A percentile compares a stretch with the other conserved stretches of the same genome.
These are phyloP conservation scores for Tricholoma terreum DNA, from an alignment of 768 basidiomycete genomes.

Conservation along the genomic window DNA sequence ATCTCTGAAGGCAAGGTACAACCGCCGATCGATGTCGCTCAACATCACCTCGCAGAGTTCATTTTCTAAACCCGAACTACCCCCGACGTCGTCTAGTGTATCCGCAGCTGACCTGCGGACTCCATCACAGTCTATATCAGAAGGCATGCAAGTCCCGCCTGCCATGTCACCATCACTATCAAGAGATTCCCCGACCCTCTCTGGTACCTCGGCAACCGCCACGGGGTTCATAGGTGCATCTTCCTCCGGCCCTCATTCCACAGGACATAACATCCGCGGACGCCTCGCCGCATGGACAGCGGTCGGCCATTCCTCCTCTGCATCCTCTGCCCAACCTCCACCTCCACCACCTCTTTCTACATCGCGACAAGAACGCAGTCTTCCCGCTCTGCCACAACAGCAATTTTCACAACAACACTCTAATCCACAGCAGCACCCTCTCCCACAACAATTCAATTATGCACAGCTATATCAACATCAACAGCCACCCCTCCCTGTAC, in stretches of 20 bases:
- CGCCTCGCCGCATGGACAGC: constrained; percentile 48
- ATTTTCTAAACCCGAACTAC: constrained; percentile 19
- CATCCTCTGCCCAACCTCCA: constrained; percentile 15
- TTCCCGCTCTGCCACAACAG: not conserved
- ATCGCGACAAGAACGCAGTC: constrained; percentile 9
- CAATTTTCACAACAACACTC: constrained; percentile 15
- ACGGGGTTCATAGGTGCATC: constrained; percentile 41
- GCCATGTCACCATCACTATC: constrained; percentile 23
- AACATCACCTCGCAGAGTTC: constrained; percentile 37
- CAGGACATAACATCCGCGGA: constrained; percentile 43
- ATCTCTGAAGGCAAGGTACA: constrained; percentile 41
- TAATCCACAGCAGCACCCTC: constrained; percentile 8
- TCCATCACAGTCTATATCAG: constrained; percentile 33
- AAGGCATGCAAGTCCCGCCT: constrained; percentile 26
- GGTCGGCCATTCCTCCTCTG: not conserved
- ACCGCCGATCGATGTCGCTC: constrained; percentile 66
- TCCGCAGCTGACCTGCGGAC: constrained; percentile 29
- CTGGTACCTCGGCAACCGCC: constrained; percentile 32
- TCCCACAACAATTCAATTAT: constrained; percentile 12
- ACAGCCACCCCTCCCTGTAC: constrained; percentile 1
- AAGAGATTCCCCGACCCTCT: constrained; percentile 40
- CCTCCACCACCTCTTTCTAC: constrained; percentile 12
- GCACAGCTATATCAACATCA: constrained; percentile 13
- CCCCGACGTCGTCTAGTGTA: constrained; percentile 26
- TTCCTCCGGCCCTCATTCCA: constrained; percentile 28